Base-by-base conservation (phyloP, 768 basidiomycete species). In the Leccinum rimulosum region DNA sequence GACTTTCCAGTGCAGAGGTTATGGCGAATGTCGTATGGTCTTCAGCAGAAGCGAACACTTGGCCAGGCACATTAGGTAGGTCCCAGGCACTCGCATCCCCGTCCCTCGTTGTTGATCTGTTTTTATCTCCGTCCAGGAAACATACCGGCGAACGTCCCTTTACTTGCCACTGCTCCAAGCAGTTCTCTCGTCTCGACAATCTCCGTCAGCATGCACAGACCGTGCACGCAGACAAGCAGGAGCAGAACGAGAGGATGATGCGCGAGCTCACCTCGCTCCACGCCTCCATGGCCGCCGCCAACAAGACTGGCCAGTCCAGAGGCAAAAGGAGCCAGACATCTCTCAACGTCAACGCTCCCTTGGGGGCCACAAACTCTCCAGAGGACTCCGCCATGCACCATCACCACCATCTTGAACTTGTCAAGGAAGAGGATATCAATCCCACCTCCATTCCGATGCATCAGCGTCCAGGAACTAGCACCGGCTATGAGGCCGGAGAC, bases 61-160 rank as follows among this genome's bases (percentile, higher is more conserved):
- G 6, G 94, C 95, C 60, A 82, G 96, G 67, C 96, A 98, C 79
- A 91, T 97, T 72, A 81, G 96, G 95, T 95, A 69, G 73, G 85
- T 73, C 60, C 66, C 69, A 64, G 65, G 66, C 66, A 65, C 65
- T 63, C 19, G 9, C 48, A 2, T 58, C 59, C 58, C 61, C 52
- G 17, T 56, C 54, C 52, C 61, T 40, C 61, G 12, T 62, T 56
- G 33, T 56, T 59, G 65, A 70, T 73, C 66, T 66, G 31, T 51
- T 62, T 35, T 57, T 59, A 58, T 69, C 63, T 60, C 66, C 59
- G 54, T 61, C 15, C 76, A 98, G 95, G 65, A 98, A 98, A 83
- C 96, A 98, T 75, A 98, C 96, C 5, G 96, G 96, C 61, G 96
- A 98, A 72, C 87, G 95, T 19, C 96, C 96, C 17, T 98, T 98